Evolutionary conservation across 805 yeast genomes (phyloP).

Genomic region (Middelhovenomyces tepae): DNA sequence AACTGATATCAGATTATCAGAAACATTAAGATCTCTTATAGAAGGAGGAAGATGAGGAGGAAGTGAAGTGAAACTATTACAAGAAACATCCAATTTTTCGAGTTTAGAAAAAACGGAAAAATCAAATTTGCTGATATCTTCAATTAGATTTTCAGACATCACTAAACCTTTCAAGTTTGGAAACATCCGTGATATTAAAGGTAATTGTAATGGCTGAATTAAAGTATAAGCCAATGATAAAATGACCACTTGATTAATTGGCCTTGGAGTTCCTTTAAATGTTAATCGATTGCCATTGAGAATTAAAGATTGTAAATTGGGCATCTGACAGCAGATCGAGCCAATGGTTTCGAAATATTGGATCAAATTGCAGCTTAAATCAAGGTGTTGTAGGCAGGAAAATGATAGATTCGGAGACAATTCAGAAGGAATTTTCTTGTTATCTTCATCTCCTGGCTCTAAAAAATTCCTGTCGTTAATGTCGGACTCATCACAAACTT

Average conservation of each 20-base stretch:
- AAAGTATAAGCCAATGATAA: conserved; percentile 17
- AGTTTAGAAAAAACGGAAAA: conserved; percentile 14
- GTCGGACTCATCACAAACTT: conserved; percentile 22
- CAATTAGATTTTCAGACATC: conserved; percentile 17
- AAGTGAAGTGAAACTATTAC: conserved; percentile 31
- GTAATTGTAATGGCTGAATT: conserved; percentile 10
- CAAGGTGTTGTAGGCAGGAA: conserved; percentile 34
- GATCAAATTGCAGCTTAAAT: conserved; percentile 54
- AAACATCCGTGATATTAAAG: conserved; percentile 22
- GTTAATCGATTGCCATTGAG: conserved; percentile 36
- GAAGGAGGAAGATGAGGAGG: conserved; percentile 18
- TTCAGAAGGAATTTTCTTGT: background rate
- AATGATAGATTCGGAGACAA: conserved; percentile 1
- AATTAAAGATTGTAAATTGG: conserved; percentile 34
- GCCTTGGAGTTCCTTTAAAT: conserved; percentile 6
- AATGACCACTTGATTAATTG: conserved; percentile 8
- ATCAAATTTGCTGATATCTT: background rate
- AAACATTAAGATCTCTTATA: conserved; percentile 27
- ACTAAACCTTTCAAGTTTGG: conserved; percentile 23
- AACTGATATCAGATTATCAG: too few species aligned
- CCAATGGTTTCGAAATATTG: conserved; percentile 33
- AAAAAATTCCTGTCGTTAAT: conserved; percentile 3
- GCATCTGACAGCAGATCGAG: conserved; percentile 30
- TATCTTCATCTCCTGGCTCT: too few species aligned
- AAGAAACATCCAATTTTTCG: conserved; percentile 32